Evolutionary conservation across 768 basidiomycete genomes (phyloP).

Genomic region (Tricholomella constricta): DNA sequence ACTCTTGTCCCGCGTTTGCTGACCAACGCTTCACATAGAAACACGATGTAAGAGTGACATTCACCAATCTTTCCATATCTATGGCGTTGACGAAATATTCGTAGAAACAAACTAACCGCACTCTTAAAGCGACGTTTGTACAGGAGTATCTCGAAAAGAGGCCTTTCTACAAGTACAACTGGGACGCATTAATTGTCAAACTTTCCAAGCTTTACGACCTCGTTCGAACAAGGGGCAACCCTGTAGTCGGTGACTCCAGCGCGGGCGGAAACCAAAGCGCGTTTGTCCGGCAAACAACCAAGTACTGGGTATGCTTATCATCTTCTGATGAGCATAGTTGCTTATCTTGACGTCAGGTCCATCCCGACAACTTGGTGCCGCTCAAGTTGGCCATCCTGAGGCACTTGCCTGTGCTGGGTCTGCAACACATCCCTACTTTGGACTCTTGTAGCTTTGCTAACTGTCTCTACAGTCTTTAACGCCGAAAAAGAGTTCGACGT

Average conservation of each 20-base stretch:
- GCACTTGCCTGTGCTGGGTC: conserved; percentile 92
- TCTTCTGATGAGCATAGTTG: background rate
- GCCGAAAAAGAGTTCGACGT: conserved; percentile 88
- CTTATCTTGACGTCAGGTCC: conserved; percentile 46
- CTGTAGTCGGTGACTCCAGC: conserved; percentile 88
- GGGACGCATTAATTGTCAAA: conserved; percentile 95
- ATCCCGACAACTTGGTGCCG: conserved; percentile 92
- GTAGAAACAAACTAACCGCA: conserved; percentile 89
- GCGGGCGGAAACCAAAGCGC: conserved; percentile 96
- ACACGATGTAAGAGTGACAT: conserved; percentile 81
- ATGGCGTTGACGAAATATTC: conserved; percentile 4
- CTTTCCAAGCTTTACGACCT: conserved; percentile 94
- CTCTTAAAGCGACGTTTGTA: conserved; percentile 85
- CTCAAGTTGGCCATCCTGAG: conserved; percentile 91
- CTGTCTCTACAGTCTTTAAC: conserved; percentile 71
- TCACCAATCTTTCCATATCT: background rate
- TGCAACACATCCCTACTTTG: background rate
- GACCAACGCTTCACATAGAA: conserved; percentile 54
- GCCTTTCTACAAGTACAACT: conserved; percentile 96
- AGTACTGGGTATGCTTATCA: conserved; percentile 81
- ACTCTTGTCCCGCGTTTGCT: background rate
- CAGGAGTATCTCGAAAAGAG: conserved; percentile 91
- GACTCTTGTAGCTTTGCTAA: background rate
- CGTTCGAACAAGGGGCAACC: conserved; percentile 93
- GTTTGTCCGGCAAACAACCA: conserved; percentile 98